These are phyloP conservation scores for Iris macrosiphon DNA, from an alignment of 106 monocot genomes.

Conservation along the genomic window DNA sequence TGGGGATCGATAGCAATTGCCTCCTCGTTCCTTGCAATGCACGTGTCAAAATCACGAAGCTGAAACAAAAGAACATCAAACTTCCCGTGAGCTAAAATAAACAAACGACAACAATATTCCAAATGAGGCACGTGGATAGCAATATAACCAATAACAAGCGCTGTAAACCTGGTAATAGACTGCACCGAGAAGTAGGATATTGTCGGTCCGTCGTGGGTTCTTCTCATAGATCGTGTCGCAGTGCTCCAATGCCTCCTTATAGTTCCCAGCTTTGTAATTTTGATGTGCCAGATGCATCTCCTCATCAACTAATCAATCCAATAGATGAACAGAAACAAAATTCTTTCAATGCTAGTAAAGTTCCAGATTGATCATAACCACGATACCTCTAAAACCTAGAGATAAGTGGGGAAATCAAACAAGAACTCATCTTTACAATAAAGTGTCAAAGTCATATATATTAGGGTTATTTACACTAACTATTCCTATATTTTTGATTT, in stretches of 20 bases:
- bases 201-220: slow-evolving; percentile 70
- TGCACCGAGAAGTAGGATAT: slow-evolving; percentile 85
- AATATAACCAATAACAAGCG: not conserved
- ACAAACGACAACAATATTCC: no score
- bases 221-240: slow-evolving; percentile 60
- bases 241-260: slow-evolving; percentile 75
- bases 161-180: slow-evolving; percentile 75
- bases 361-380: not conserved
- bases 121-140: no score
- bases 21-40: slow-evolving; percentile 88
- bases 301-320: slow-evolving; percentile 44
- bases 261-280: slow-evolving; percentile 77
- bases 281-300: slow-evolving; percentile 79
- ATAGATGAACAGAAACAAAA: not conserved
- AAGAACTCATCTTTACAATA: not conserved
- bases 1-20: slow-evolving; percentile 76
- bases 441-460: no score
- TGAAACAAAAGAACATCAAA: slow-evolving; percentile 20
- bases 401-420: not conserved
- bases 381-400: not conserved
- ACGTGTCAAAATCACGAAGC: slow-evolving; percentile 91
- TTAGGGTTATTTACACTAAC: no score
- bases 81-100: not conserved
- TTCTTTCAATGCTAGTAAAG: no score
- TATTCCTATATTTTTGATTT: no score